These are phyloP conservation scores for Neurospora terricola DNA, from an alignment of 495 filamentous ascomycete genomes.

Conservation along the genomic window DNA sequence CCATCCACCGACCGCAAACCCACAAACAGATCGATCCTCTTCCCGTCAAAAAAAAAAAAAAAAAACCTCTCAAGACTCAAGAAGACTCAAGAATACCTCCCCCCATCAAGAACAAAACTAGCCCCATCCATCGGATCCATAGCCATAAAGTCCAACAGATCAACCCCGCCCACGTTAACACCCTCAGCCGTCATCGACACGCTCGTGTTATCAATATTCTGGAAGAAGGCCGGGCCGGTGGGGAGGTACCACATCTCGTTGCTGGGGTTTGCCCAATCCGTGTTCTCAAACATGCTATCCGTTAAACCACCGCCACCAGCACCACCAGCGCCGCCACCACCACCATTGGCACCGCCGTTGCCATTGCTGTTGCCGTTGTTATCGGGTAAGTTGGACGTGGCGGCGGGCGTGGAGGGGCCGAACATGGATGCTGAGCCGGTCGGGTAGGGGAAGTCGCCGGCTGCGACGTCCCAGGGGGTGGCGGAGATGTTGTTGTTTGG, in stretches of 20 bases:
- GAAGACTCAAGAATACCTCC: not conserved
- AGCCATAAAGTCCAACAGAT: constrained; percentile 48
- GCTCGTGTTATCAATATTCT: constrained; percentile 39
- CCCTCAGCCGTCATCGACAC: constrained; percentile 51
- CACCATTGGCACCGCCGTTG: not conserved
- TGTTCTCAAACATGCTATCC: constrained; percentile 25
- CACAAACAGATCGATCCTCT: not conserved
- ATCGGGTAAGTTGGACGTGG: constrained; percentile 23
- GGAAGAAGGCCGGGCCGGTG: constrained; percentile 43
- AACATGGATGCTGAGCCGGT: constrained; percentile 35
- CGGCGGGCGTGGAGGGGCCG: constrained; percentile 34
- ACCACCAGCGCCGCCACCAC: not conserved
- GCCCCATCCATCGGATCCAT: constrained; percentile 34
- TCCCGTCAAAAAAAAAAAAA: not conserved
- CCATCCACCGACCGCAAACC: not conserved
- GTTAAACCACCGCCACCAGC: not conserved
- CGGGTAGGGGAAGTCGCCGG: constrained; percentile 39
- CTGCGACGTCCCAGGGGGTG: constrained; percentile 42
- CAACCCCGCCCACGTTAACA: constrained; percentile 46
- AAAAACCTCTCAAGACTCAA: too few species aligned
- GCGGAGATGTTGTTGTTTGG: constrained; percentile 44
- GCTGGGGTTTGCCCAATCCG: constrained; percentile 33
- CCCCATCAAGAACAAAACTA: constrained; percentile 28
- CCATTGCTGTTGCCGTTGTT: constrained; percentile 13
- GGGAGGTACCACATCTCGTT: constrained; percentile 51